Evolutionary conservation across 179 eudicot genomes (phyloP).

Genomic region (Vitellaria paradoxa): DNA sequence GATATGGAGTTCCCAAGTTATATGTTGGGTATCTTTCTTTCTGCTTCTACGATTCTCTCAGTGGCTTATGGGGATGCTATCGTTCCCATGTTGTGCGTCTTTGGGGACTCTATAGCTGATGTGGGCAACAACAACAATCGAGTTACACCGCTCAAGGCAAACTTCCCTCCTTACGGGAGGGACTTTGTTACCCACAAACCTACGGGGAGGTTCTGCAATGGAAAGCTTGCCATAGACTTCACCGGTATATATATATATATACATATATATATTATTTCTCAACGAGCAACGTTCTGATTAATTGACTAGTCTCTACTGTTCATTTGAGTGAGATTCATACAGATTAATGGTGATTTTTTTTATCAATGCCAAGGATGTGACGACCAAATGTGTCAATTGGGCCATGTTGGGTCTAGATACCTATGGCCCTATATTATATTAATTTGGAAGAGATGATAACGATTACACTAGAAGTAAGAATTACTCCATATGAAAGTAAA

Average conservation of each 20-base stretch:
- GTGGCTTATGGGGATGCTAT: constrained; percentile 39
- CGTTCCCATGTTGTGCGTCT: constrained; percentile 47
- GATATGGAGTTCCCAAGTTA: constrained; percentile 23
- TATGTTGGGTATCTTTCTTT: constrained; percentile 17
- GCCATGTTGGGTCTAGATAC: too few species aligned
- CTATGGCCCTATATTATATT: too few species aligned
- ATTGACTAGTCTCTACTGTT: too few species aligned
- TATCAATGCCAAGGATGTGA: too few species aligned
- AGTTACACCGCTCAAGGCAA: constrained; percentile 40
- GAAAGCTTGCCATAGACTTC: constrained; percentile 55
- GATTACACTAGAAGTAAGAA: too few species aligned
- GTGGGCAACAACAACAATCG: constrained; percentile 53
- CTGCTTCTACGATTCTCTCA: constrained; percentile 12
- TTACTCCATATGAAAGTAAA: too few species aligned
- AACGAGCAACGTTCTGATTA: too few species aligned
- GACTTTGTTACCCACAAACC: constrained; percentile 43
- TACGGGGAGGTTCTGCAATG: constrained; percentile 61
- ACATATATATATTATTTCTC: neutral
- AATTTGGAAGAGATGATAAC: too few species aligned
- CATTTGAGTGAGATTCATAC: too few species aligned
- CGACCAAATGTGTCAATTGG: too few species aligned
- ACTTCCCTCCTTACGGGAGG: constrained; percentile 59
- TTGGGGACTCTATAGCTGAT: constrained; percentile 55
- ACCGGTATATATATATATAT: constrained; percentile 29
- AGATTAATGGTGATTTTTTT: too few species aligned